Evolutionary conservation across 2,329 filamentous ascomycete genomes (phyloP), one percentile per base, ranked within the genome.

Genomic region (Zymoseptoria tritici): DNA sequence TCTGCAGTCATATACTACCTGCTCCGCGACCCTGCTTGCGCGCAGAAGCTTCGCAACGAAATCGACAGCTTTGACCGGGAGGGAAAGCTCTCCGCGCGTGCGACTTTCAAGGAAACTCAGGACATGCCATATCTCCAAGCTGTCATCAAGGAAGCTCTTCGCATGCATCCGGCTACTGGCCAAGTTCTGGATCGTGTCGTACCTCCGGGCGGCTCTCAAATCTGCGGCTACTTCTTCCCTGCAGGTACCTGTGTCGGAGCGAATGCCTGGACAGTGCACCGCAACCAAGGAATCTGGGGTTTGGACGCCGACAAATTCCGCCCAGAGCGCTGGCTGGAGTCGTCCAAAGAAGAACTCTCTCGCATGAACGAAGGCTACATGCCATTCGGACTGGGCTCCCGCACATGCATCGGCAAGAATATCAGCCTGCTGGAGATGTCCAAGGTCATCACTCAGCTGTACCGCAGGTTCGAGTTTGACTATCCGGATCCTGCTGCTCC

Each of bases 321-420:
- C 8, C 73, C 73, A 2, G 73, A 75, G 57, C 56, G 72, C 4
- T 75, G 72, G 73, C 49, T 75, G 49, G 16, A 11, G 36, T 42
- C 36, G 1, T 42, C 36, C 11, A 62, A 65, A 29, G 64, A 68
- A 26, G 60, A 68, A 13, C 64, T 59, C 19, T 31, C 24, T 9
- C 49, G 0, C 83, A 87, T 26, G 83, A 83, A 3, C 84, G 84
- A 50, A n/a, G 52, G 46, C 42, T 53, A 55, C n/a, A 54, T 60
- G 31, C 54, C 58, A 9, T 63, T 65, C 56, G 63, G 63, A n/a
- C 57, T 52, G 24, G 63, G 63, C 9, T 57, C 57, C 20, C 56
- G 63, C 50, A 60, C 54, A 13, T 65, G 61, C 50, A 46, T 63
- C 24, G 58, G 63, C 1, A 62, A 58, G 22, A 57, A 54, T 26